Conservation (phyloP, 2,329 filamentous ascomycete genomes). For the Penicillium sp. region DNA sequence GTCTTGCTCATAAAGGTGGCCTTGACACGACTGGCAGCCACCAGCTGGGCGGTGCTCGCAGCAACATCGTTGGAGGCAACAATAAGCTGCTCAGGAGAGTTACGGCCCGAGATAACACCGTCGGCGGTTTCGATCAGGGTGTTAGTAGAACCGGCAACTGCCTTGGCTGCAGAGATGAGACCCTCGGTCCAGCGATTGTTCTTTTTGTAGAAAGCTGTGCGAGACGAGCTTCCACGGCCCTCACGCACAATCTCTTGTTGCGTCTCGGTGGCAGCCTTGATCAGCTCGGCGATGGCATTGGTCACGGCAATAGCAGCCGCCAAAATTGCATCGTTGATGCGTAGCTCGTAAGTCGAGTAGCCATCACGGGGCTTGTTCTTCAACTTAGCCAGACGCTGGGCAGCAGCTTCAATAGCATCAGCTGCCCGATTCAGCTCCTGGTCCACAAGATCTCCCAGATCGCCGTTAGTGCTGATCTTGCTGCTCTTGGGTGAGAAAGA, state of each 20-base stretch:
- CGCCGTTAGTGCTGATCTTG: conserved; percentile 76
- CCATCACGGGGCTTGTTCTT: conserved; percentile 95
- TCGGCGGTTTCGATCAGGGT: conserved; percentile 97
- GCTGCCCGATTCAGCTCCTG: conserved; percentile 89
- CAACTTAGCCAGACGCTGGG: conserved; percentile 83
- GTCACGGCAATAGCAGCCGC: conserved; percentile 92
- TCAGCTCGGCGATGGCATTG: conserved; percentile 87
- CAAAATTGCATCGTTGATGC: conserved; percentile 92
- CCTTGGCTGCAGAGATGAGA: conserved; percentile 94
- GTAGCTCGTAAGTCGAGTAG: conserved; percentile 93
- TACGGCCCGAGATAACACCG: conserved; percentile 86
- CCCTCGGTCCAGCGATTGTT: conserved; percentile 99
- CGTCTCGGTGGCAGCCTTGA: conserved; percentile 88
- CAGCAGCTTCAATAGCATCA: conserved; percentile 90
- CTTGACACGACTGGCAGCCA: conserved; percentile 93
- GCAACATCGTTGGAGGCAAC: conserved; percentile 97
- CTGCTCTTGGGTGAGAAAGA: conserved; percentile 83
- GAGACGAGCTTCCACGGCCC: conserved; percentile 80
- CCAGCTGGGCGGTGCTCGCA: conserved; percentile 92
- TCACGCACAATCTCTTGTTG: conserved; percentile 97
- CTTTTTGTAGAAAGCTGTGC: conserved; percentile 98
- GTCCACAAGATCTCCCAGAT: conserved; percentile 91
- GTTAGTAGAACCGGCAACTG: conserved; percentile 90
- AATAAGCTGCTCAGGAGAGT: conserved; percentile 94
- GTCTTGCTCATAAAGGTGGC: conserved; percentile 97